These are phyloP conservation scores for Penicillium longicatenatum DNA, from an alignment of 495 filamentous ascomycete genomes.

Conservation along the genomic window DNA sequence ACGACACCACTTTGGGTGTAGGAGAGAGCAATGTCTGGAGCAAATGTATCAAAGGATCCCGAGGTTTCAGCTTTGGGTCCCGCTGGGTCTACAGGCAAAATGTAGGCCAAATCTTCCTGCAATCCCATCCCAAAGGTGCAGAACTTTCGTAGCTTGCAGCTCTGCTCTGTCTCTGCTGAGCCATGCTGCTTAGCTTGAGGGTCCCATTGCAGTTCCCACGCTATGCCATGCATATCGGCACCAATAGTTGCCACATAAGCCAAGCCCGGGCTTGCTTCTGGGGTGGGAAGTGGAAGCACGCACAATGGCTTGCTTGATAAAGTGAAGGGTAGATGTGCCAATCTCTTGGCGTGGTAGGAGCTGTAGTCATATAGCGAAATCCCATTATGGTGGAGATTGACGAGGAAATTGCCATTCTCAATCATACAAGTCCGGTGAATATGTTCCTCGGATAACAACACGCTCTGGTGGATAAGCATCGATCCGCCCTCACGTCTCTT, in stretches of 20 bases:
- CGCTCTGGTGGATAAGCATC: constrained; percentile 65
- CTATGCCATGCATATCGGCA: constrained; percentile 79
- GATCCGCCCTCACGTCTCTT: constrained; percentile 42
- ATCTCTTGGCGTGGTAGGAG: constrained; percentile 50
- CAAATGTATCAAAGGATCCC: constrained; percentile 86
- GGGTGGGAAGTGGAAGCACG: constrained; percentile 73
- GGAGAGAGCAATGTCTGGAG: constrained; percentile 84
- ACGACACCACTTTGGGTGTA: constrained; percentile 77
- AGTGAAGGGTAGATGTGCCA: constrained; percentile 61
- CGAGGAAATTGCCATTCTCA: constrained; percentile 71
- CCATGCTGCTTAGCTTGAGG: constrained; percentile 21
- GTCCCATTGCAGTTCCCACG: constrained; percentile 72
- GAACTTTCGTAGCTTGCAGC: constrained; percentile 61
- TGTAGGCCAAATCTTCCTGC: constrained; percentile 75
- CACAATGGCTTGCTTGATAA: constrained; percentile 76
- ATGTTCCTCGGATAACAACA: constrained; percentile 68
- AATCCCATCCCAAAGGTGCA: constrained; percentile 71
- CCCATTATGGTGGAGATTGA: constrained; percentile 76
- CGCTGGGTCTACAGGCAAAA: constrained; percentile 88
- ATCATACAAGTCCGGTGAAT: constrained; percentile 83
- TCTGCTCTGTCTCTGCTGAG: constrained; percentile 21
- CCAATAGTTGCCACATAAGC: constrained; percentile 80
- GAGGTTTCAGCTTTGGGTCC: constrained; percentile 69
- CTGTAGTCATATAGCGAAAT: constrained; percentile 83
- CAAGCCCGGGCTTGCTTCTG: constrained; percentile 47